Evolutionary conservation across 2,329 filamentous ascomycete genomes (phyloP).

Genomic region (Huntiella savannae): DNA sequence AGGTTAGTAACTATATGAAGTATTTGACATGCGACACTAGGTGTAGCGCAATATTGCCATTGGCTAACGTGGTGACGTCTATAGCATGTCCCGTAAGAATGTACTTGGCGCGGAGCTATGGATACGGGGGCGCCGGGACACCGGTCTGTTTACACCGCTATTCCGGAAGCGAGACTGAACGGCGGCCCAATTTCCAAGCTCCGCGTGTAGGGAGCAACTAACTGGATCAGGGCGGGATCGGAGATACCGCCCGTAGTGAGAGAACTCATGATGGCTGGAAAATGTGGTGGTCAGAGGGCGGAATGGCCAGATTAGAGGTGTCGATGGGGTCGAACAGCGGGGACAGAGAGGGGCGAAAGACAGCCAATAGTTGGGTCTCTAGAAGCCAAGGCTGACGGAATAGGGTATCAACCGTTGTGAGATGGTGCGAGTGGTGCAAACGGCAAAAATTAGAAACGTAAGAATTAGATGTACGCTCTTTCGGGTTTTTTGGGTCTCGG

Average conservation of each 20-base stretch:
- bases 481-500: no score
- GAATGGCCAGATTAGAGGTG: no score
- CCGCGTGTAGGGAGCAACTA: constrained; percentile 14
- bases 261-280: constrained; percentile 9
- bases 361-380: no score
- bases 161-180: no score
- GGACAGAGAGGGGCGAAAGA: no score
- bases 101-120: background rate
- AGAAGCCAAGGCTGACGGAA: no score
- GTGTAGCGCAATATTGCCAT: background rate
- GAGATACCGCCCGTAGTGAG: constrained; percentile 36
- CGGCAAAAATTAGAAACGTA: no score
- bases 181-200: background rate
- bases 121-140: background rate
- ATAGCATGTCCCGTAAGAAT: background rate
- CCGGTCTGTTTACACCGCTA: background rate
- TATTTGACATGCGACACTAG: background rate
- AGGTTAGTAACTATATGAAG: constrained; percentile 11
- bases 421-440: no score
- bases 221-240: constrained; percentile 49
- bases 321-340: no score
- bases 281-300: background rate
- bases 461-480: no score
- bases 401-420: no score
- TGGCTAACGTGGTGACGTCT: background rate